Base-by-base conservation (phyloP, 2,329 filamentous ascomycete genomes). In the Ophiosphaerella herpotricha region DNA sequence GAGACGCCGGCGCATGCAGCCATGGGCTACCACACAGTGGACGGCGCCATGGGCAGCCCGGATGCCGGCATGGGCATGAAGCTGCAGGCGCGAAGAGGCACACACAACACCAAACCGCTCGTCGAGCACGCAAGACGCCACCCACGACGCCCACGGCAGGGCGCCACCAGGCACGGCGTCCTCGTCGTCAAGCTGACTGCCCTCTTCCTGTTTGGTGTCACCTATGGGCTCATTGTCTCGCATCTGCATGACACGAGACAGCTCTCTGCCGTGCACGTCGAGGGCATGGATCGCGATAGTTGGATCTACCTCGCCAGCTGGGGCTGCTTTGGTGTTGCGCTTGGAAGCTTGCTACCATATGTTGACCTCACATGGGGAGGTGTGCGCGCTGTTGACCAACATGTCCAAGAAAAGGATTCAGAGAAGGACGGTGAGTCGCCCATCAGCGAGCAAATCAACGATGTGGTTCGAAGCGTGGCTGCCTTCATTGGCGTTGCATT, bases 261-360 rank as follows among this genome's bases (percentile, higher is more conserved):
- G 39, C 77, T 91, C 41, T 81, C 83, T 0, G 82, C 85, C 0
- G 81, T 90, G 31, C 80, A 84, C 46, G 77, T 88, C 39, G 80
- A 81, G 47, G 78, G 78, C 32, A 74, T 85, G 29, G 76, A 84
- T 53, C 75, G 79, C 24, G 75, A 77, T 57, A 77, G 72, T 68
- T 87, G 85, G 83, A 75, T 77, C 37, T 96, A 96, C 70, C 77
- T 96, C 46, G 75, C 80, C 0, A 87, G 89, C 55, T 99, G 94
- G 93, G 94, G 91, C 1, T 63, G 87, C 8, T 86, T 87, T 0
- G 92, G 91, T 13, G 84, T 96, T 4, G 79, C 82, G 0, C 75
- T 97, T 21, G 94, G 94, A 5, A 87, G 85, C 49, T 74, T 95
- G 43, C 75, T 97, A 49, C 94, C 94, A 1, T 93, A 87, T 83